A percentile compares a stretch with the other conserved stretches of the same genome.
These are phyloP conservation scores for Boletus rubroflammeus DNA, from an alignment of 768 basidiomycete genomes.

Conservation along the genomic window DNA sequence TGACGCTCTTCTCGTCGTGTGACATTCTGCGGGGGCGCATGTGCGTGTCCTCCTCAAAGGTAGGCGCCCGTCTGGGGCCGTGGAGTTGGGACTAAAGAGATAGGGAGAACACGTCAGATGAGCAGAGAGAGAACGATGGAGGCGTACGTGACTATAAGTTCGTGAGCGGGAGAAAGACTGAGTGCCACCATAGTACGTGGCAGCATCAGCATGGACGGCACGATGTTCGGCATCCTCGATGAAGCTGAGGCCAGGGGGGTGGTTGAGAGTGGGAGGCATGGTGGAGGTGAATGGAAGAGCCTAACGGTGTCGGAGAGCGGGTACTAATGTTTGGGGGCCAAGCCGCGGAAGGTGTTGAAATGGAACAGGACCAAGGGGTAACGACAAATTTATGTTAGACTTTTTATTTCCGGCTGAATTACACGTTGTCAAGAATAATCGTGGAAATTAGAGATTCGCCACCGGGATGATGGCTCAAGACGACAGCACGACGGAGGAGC, in stretches of 20 bases:
- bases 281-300: not conserved
- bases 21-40: constrained; percentile 76
- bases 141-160: constrained; percentile 81
- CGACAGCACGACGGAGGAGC: not conserved
- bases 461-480: not conserved
- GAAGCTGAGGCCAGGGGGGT: constrained; percentile 63
- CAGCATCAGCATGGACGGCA: constrained; percentile 62
- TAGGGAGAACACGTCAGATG: constrained; percentile 17
- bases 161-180: constrained; percentile 79
- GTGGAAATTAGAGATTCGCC: constrained; percentile 16
- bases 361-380: constrained; percentile 15
- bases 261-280: constrained; percentile 66
- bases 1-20: constrained; percentile 85
- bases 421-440: constrained; percentile 8
- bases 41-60: constrained; percentile 77
- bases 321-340: not conserved
- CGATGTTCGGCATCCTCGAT: constrained; percentile 54
- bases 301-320: not conserved
- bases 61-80: constrained; percentile 63
- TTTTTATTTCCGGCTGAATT: constrained; percentile 13
- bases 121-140: constrained; percentile 2
- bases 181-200: constrained; percentile 77
- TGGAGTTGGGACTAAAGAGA: constrained; percentile 60
- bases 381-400: constrained; percentile 13
- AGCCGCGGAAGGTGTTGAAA: not conserved